Evolutionary conservation across 345 rosid genomes (phyloP).

Genomic region (Gynandropsis gynandra): DNA sequence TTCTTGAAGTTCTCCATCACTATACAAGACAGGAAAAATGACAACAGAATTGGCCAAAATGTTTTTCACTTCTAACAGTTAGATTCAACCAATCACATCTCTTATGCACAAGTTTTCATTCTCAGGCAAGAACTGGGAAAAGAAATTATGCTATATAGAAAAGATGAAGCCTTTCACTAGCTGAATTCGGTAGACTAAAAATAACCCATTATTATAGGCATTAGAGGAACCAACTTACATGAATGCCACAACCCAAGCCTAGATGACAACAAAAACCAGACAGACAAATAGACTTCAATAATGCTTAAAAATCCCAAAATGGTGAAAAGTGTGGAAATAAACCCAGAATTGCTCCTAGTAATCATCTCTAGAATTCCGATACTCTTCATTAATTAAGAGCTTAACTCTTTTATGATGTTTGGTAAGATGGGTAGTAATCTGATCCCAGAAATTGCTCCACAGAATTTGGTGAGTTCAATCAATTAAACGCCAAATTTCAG

Average conservation of each 20-base stretch:
- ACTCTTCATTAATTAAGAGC: too few relatives aligned
- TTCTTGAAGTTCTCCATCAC: conserved; percentile 81
- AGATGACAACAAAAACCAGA: background rate
- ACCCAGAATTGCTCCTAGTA: too few relatives aligned
- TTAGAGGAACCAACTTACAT: background rate
- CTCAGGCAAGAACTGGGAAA: conserved; percentile 7
- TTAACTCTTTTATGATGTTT: too few relatives aligned
- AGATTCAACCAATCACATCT: background rate
- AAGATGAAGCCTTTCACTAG: background rate
- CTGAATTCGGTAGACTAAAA: background rate
- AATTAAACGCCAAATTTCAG: too few relatives aligned
- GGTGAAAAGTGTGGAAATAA: too few relatives aligned
- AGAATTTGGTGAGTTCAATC: too few relatives aligned
- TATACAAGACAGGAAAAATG: conserved; percentile 24
- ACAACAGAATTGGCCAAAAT: background rate
- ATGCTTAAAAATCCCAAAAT: too few relatives aligned
- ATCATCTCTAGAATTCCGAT: too few relatives aligned
- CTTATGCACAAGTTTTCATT: background rate
- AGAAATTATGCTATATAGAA: conserved; percentile 1
- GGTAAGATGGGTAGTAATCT: too few relatives aligned
- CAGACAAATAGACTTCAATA: background rate
- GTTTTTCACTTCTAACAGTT: background rate
- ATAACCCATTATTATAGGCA: background rate
- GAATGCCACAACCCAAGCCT: background rate
- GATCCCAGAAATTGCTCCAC: too few relatives aligned